phyloP scores from a whole-genome alignment of 2,329 filamentous ascomycete species.

The Thermoascus crustaceus region DNA sequence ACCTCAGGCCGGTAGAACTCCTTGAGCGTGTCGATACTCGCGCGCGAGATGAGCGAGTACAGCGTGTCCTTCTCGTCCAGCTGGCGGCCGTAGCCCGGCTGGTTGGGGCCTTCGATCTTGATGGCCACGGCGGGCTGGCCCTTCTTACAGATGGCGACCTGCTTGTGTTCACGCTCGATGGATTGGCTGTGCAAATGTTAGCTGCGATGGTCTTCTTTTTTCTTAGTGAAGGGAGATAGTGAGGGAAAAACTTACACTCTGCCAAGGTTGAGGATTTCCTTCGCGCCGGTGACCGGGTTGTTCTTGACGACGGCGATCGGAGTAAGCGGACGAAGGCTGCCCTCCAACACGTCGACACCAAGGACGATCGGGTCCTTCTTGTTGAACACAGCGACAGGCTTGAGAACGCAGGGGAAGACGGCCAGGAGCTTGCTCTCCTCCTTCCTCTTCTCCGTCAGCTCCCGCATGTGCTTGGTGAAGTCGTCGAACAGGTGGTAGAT shows the following conservation, averaged over 20 bases:
- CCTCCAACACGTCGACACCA: conserved; percentile 91
- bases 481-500: conserved; percentile 98
- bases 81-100: conserved; percentile 90
- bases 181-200: conserved; percentile 55
- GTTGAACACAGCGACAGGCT: conserved; percentile 91
- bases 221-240: conserved; percentile 2
- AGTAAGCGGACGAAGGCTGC: conserved; percentile 75
- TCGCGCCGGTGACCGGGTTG: conserved; percentile 68
- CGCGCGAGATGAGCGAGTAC: conserved; percentile 79
- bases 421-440: conserved; percentile 92
- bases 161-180: conserved; percentile 97
- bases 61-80: conserved; percentile 84
- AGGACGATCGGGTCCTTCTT: conserved; percentile 94
- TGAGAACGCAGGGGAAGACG: conserved; percentile 91
- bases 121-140: conserved; percentile 94
- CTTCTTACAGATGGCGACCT: conserved; percentile 84
- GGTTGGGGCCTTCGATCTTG: conserved; percentile 91
- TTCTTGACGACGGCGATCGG: conserved; percentile 81
- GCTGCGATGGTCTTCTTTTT: conserved; percentile 14
- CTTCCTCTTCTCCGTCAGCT: conserved; percentile 82
- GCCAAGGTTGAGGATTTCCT: conserved; percentile 76
- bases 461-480: conserved; percentile 90
- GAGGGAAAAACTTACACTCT: conserved; percentile 67
- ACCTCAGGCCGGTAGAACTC: conserved; percentile 88
- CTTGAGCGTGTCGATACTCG: conserved; percentile 90